phyloP scores from a whole-genome alignment of 2,329 filamentous ascomycete genomes.

The Colletotrichum sp. region DNA sequence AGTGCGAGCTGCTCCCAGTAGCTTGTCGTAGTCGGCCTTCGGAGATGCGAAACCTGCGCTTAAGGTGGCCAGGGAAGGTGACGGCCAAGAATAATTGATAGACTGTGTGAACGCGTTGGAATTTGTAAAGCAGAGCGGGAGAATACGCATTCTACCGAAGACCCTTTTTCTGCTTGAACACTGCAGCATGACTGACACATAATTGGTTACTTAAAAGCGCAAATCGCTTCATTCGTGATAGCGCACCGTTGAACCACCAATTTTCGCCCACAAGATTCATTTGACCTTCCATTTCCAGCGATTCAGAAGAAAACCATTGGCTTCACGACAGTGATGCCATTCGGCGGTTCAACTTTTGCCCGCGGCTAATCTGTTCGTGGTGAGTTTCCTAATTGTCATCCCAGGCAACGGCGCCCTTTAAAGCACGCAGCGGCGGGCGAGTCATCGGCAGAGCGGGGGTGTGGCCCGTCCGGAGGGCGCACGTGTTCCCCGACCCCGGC shows the following conservation, averaged over 20 bases:
- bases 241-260: neutral
- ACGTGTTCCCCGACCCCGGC: neutral
- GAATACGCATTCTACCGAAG: neutral
- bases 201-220: neutral
- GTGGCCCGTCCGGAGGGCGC: neutral
- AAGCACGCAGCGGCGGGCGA: neutral
- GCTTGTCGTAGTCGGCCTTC: no score
- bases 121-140: neutral
- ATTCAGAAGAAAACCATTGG: neutral
- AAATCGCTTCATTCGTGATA: neutral
- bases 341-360: neutral
- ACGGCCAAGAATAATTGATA: no score
- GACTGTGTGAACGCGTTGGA: neutral
- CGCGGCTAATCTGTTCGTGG: neutral
- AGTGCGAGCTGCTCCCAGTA: no score
- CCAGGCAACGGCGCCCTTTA: neutral
- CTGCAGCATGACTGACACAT: neutral
- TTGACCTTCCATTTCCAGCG: neutral
- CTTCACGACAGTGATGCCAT: neutral
- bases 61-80: no score
- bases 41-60: no score
- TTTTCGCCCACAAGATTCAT: neutral
- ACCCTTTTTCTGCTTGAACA: neutral
- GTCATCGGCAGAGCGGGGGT: neutral
- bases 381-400: neutral